Evolutionary conservation across 805 yeast genomes (phyloP).

Genomic region (Yamadazyma laniorum): DNA sequence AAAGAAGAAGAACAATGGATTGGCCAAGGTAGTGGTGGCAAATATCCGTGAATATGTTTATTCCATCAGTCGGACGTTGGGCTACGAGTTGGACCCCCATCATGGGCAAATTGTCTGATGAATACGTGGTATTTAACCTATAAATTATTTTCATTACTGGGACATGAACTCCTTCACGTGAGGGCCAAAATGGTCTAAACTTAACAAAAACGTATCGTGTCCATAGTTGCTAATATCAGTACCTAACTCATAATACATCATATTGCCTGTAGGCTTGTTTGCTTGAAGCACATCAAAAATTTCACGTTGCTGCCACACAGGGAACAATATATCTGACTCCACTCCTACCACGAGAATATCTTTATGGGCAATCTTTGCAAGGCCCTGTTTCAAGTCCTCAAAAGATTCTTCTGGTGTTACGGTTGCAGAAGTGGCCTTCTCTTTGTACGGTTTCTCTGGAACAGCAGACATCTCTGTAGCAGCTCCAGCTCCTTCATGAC

Average conservation of each 20-base stretch:
- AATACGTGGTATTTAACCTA: slow-evolving; percentile 1
- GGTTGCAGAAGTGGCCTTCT: slow-evolving; percentile 47
- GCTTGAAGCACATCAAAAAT: slow-evolving; percentile 58
- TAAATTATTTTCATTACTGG: not conserved
- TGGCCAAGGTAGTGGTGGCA: slow-evolving; percentile 68
- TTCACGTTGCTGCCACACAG: slow-evolving; percentile 92
- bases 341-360: slow-evolving; percentile 83
- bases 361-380: slow-evolving; percentile 58
- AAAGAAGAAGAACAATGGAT: slow-evolving; percentile 43
- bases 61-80: slow-evolving; percentile 51
- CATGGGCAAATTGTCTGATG: slow-evolving; percentile 48
- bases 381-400: slow-evolving; percentile 64
- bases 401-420: slow-evolving; percentile 54
- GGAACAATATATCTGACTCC: slow-evolving; percentile 88
- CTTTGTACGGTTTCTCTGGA: slow-evolving; percentile 52
- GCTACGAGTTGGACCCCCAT: slow-evolving; percentile 59
- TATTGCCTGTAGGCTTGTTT: slow-evolving; percentile 21
- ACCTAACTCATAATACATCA: slow-evolving; percentile 71
- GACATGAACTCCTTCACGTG: slow-evolving; percentile 64
- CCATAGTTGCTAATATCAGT: slow-evolving; percentile 80
- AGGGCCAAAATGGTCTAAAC: slow-evolving; percentile 74
- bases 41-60: slow-evolving; percentile 47
- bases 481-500: slow-evolving; percentile 7
- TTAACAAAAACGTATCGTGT: slow-evolving; percentile 85
- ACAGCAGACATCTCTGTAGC: slow-evolving; percentile 25